Percentiles rank a stretch among this genome's conserved stretches.
Conservation (phyloP, 1,139 yeast species). For the Saccharomyces hybrid region DNA sequence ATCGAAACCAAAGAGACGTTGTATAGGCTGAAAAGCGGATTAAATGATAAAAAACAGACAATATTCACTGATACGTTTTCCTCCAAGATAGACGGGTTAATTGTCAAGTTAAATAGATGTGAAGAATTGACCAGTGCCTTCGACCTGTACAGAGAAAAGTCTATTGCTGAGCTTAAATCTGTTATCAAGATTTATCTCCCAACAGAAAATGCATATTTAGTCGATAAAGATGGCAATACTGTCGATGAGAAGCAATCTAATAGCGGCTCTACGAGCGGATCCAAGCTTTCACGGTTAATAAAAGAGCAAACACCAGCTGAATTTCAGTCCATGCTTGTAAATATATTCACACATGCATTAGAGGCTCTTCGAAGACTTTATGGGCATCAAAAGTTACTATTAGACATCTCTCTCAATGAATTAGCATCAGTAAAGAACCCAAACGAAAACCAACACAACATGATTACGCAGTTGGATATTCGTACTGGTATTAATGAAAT, state of each 20-base stretch:
- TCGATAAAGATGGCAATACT: constrained; percentile 20
- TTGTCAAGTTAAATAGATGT: constrained; percentile 54
- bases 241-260: constrained; percentile 9
- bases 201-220: constrained; percentile 12
- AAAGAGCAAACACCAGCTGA: constrained; percentile 63
- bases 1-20: constrained; percentile 47
- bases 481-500: constrained; percentile 47
- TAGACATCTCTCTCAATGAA: constrained; percentile 63
- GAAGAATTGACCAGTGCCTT: constrained; percentile 61
- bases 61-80: constrained; percentile 20
- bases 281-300: constrained; percentile 47
- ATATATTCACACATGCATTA: constrained; percentile 55
- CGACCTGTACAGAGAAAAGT: constrained; percentile 56
- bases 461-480: constrained; percentile 55
- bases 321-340: constrained; percentile 61
- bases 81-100: constrained; percentile 37
- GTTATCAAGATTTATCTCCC: constrained; percentile 66
- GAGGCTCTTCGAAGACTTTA: constrained; percentile 69
- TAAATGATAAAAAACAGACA: constrained; percentile 19
- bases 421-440: constrained; percentile 30
- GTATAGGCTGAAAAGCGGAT: constrained; percentile 37
- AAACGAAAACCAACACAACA: constrained; percentile 31
- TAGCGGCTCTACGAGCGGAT: constrained; percentile 12
- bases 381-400: constrained; percentile 67
- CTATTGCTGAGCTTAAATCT: constrained; percentile 61